Base-by-base conservation (phyloP, 148 eudicot species). In the Gaultheria prostrata region DNA sequence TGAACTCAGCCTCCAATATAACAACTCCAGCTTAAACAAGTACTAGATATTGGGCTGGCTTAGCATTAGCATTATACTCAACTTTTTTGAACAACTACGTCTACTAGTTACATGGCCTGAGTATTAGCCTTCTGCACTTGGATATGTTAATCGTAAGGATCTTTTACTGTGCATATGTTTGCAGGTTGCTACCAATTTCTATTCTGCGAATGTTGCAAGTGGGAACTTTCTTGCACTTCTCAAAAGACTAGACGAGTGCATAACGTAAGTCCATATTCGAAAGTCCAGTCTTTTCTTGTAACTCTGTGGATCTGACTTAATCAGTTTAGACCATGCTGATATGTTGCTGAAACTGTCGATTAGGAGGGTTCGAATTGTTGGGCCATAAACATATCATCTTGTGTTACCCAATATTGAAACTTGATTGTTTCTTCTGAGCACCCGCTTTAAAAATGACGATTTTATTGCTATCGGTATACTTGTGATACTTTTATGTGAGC, bases 201-300 rank as follows among this genome's bases (percentile, higher is more conserved):
- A 95, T 88, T 95, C 99, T 86, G 92, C 97, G 91, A 95, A 88
- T 85, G 98, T 95, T 65, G 92, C 90, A 75, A 91, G 87, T 82
- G 94, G 87, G 77, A 94, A 93, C 83, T 97, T 97, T 82, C 97
- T 97, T 46, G 94, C 95, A 81, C 88, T 92, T 88, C 92, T 97
- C 72, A 97, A 97, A 85, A 90, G 94, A 78, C 92, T 97, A 80
- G 99, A 97, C 72, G 99, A 97, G 81, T 95, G 98, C 94, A 97
- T 97, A 86, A 86, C 93, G 99, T 97, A 89, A 88, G 98, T 93
- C 72, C 12, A 12, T 77, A n/a, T 48, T 53, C 11, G 32, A 24
- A 26, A 77, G 10, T 15, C 39, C 80, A 6, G 56, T 77, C 65
- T n/a, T 53, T 78, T 30, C 32, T 18, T 49, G 33, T 14, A 28